phyloP scores from a whole-genome alignment of 768 basidiomycete species.

The Heimioporus sp. region DNA sequence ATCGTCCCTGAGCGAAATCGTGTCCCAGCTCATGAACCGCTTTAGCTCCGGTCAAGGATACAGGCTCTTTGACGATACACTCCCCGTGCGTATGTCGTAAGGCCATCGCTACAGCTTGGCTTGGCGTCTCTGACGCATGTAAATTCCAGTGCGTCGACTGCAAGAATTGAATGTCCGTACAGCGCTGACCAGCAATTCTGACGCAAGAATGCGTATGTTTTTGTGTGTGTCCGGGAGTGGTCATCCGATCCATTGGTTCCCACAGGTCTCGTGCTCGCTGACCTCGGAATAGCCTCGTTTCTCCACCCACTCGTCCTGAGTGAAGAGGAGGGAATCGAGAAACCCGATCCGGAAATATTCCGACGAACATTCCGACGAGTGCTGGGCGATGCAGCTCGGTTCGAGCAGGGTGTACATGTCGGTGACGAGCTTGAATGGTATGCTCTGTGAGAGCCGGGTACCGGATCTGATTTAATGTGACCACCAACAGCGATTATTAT shows the following conservation, averaged over 20 bases:
- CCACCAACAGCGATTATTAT: conserved; percentile 54
- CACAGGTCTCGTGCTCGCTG: conserved; percentile 51
- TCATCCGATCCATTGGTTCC: conserved; percentile 1
- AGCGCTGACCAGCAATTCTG: conserved; percentile 71
- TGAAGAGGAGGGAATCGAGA: conserved; percentile 67
- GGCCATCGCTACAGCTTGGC: not conserved
- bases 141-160: conserved; percentile 42
- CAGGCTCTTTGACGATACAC: conserved; percentile 52
- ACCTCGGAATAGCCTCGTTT: conserved; percentile 51
- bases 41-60: conserved; percentile 77
- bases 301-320: conserved; percentile 64
- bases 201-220: conserved; percentile 64
- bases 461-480: not conserved
- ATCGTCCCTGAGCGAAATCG: conserved; percentile 51
- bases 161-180: conserved; percentile 45
- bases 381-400: not conserved
- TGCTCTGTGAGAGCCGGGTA: conserved; percentile 12
- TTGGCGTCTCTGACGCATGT: conserved; percentile 6
- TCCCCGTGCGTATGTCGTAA: conserved; percentile 40
- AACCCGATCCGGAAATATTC: conserved; percentile 64
- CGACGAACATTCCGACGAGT: conserved; percentile 33
- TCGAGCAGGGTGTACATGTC: conserved; percentile 58
- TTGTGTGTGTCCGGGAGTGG: not conserved
- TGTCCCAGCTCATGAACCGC: conserved; percentile 55
- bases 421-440: conserved; percentile 74